Evolutionary conservation across 495 filamentous ascomycete species (phyloP).

Genomic region (Aspergillus coremiiformis): DNA sequence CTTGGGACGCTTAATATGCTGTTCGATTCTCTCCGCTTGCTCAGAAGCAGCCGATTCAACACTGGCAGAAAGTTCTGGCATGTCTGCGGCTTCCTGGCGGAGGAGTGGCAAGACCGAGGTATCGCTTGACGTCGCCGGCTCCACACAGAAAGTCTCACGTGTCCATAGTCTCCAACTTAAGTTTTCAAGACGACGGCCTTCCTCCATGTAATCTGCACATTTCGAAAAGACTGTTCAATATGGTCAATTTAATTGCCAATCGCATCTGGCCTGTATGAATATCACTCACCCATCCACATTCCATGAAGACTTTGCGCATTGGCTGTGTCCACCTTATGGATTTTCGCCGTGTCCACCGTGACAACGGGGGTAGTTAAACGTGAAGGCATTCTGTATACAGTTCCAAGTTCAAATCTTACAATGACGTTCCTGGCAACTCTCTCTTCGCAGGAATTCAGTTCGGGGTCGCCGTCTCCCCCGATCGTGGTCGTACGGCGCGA

Average conservation of each 20-base stretch:
- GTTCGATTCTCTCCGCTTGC: slow-evolving; percentile 64
- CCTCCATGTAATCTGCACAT: slow-evolving; percentile 89
- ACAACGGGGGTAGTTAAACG: slow-evolving; percentile 64
- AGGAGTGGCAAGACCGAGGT: slow-evolving; percentile 37
- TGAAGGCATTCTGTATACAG: slow-evolving; percentile 46
- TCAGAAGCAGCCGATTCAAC: slow-evolving; percentile 75
- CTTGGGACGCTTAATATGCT: slow-evolving; percentile 48
- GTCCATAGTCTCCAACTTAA: slow-evolving; percentile 95
- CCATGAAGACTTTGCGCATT: slow-evolving; percentile 91
- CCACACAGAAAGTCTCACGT: slow-evolving; percentile 92
- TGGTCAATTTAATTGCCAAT: slow-evolving; percentile 2
- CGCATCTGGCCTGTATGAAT: not conserved
- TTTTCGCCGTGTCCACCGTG: slow-evolving; percentile 75
- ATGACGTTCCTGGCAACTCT: slow-evolving; percentile 6
- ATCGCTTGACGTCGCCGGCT: slow-evolving; percentile 48
- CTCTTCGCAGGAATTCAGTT: slow-evolving; percentile 16
- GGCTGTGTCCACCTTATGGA: slow-evolving; percentile 88
- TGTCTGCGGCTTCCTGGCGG: slow-evolving; percentile 45
- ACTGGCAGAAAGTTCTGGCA: slow-evolving; percentile 86
- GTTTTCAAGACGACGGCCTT: slow-evolving; percentile 89
- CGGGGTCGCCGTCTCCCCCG: slow-evolving; percentile 48
- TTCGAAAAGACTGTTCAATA: slow-evolving; percentile 72
- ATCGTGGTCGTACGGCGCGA: slow-evolving; percentile 47
- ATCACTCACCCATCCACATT: slow-evolving; percentile 88
- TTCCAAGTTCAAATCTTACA: slow-evolving; percentile 12